phyloP scores from a whole-genome alignment of 2,329 filamentous ascomycete genomes.

The Ophiostoma perfectum region DNA sequence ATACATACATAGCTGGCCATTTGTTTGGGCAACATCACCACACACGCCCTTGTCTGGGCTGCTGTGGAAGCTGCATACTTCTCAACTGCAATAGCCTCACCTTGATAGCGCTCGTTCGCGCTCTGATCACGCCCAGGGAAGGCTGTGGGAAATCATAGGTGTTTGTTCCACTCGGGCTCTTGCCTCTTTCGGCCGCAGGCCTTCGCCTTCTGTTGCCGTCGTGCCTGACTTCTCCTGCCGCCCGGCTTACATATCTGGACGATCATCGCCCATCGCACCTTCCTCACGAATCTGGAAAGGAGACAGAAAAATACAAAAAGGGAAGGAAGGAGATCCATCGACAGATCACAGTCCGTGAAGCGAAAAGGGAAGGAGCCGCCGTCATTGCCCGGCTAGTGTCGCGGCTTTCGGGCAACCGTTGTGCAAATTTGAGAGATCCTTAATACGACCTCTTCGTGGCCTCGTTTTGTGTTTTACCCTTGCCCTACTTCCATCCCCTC shows the following conservation, averaged over 20 bases:
- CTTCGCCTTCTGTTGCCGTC: neutral
- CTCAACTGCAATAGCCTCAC: neutral
- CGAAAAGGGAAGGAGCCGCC: conserved; percentile 2
- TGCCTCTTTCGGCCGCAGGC: neutral
- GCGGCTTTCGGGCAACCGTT: neutral
- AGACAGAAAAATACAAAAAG: neutral
- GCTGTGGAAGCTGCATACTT: neutral
- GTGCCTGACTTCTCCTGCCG: neutral
- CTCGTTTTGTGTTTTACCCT: neutral
- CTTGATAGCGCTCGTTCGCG: too few species aligned
- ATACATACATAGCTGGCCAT: neutral
- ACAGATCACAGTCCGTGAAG: neutral
- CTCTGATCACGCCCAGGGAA: too few species aligned
- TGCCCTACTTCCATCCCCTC: neutral
- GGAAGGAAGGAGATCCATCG: neutral
- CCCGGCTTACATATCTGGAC: neutral
- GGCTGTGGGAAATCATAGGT: neutral
- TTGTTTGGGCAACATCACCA: neutral
- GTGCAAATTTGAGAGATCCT: neutral
- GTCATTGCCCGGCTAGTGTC: conserved; percentile 3
- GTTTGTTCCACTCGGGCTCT: neutral
- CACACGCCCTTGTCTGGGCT: neutral
- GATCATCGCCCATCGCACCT: neutral
- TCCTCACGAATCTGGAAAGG: neutral
- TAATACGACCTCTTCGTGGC: neutral